Percentiles rank a stretch among this genome's conserved stretches.
phyloP scores from a whole-genome alignment of 1,284 basidiomycete genomes.

The Schizophyllum amplum region DNA sequence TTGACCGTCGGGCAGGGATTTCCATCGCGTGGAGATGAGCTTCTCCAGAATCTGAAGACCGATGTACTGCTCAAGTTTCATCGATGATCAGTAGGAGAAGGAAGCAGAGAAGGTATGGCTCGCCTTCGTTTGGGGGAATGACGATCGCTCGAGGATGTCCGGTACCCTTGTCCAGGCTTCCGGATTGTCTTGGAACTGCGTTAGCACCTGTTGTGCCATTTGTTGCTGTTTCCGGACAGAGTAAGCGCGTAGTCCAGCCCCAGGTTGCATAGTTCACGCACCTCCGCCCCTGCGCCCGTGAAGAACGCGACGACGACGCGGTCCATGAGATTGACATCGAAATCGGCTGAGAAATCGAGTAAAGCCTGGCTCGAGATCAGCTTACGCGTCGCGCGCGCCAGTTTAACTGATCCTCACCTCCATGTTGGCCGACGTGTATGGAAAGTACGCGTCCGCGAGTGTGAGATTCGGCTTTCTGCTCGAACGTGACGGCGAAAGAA shows the following conservation, averaged over 20 bases:
- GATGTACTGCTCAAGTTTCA: conserved; percentile 62
- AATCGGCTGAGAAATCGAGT: conserved; percentile 81
- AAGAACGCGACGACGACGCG: conserved; percentile 82
- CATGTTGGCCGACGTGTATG: background rate
- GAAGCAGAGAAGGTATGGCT: conserved; percentile 11
- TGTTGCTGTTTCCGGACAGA: conserved; percentile 62
- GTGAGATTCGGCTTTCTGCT: background rate
- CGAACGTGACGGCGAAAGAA: background rate
- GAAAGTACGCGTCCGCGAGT: background rate
- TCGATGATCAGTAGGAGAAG: conserved; percentile 8
- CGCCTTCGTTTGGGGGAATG: conserved; percentile 89
- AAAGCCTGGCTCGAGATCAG: conserved; percentile 44
- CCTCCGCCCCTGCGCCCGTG: conserved; percentile 70
- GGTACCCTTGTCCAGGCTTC: conserved; percentile 98
- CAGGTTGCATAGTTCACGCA: conserved; percentile 26
- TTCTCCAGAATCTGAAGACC: conserved; percentile 93
- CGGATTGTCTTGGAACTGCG: conserved; percentile 96
- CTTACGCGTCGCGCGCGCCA: background rate
- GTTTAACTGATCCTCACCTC: background rate
- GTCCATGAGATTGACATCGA: conserved; percentile 81
- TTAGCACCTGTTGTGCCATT: conserved; percentile 83
- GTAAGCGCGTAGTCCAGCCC: conserved; percentile 11
- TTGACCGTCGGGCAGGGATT: conserved; percentile 90
- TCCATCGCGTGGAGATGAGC: conserved; percentile 93
- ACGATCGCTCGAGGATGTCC: conserved; percentile 82